These are phyloP conservation scores for Fusarium goolgardi DNA, from an alignment of 2,329 filamentous ascomycete genomes.

Conservation along the genomic window DNA sequence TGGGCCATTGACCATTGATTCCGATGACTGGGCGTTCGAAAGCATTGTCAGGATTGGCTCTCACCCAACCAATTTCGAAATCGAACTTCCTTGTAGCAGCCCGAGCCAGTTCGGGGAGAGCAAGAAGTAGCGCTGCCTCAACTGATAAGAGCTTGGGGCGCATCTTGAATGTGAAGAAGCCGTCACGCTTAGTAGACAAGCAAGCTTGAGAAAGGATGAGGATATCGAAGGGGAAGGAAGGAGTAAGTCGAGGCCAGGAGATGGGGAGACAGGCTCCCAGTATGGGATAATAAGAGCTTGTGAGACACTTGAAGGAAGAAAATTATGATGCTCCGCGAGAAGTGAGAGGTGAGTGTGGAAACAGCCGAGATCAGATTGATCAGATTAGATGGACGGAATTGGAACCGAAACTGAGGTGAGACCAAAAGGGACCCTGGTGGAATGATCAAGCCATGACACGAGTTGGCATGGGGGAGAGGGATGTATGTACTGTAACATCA, in stretches of 20 bases:
- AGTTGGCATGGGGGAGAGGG: not conserved
- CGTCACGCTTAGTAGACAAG: slow-evolving; percentile 9
- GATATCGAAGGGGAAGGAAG: not conserved
- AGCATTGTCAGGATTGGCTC: slow-evolving; percentile 74
- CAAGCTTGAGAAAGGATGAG: not conserved
- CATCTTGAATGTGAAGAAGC: slow-evolving; percentile 28
- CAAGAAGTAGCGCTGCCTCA: slow-evolving; percentile 36
- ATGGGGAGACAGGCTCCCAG: slow-evolving; percentile 4
- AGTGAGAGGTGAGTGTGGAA: slow-evolving; percentile 10
- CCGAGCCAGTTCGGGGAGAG: slow-evolving; percentile 34
- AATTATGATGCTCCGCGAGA: not conserved
- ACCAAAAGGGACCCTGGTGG: slow-evolving; percentile 5
- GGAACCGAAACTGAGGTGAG: not conserved
- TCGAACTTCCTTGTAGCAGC: slow-evolving; percentile 66
- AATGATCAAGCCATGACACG: slow-evolving; percentile 23
- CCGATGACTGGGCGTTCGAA: slow-evolving; percentile 74
- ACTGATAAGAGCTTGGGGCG: slow-evolving; percentile 22
- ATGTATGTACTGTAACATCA: slow-evolving; percentile 10
- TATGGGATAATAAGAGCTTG: slow-evolving; percentile 13
- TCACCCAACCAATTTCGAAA: slow-evolving; percentile 78
- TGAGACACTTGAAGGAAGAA: not conserved
- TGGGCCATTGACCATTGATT: slow-evolving; percentile 81
- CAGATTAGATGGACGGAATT: slow-evolving; percentile 27
- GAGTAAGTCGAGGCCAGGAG: not conserved
- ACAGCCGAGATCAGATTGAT: slow-evolving; percentile 19